Percentiles rank a stretch among this genome's conserved stretches.
Evolutionary conservation across 169 alveolate genomes (phyloP).

Genomic region (Pseudocohnilembus persalinus): DNA sequence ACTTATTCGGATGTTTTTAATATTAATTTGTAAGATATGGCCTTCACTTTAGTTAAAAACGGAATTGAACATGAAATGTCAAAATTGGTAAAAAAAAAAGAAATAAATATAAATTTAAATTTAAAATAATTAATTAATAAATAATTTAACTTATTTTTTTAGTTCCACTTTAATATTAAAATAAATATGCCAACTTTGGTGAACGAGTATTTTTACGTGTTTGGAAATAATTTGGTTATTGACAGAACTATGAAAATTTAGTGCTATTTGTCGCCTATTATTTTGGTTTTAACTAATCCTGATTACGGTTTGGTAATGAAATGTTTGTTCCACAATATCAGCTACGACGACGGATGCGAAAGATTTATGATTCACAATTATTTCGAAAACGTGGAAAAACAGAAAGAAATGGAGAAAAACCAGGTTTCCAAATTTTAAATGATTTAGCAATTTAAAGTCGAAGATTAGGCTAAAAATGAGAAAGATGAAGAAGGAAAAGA

Average conservation of each 20-base stretch:
- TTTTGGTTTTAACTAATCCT: conserved; percentile 27
- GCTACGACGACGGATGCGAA: conserved; percentile 49
- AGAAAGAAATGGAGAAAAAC: conserved; percentile 19
- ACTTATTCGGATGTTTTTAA: conserved; percentile 27
- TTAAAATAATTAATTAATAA: too few species aligned
- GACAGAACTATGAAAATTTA: conserved; percentile 23
- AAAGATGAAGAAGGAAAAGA: background rate
- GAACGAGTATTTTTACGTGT: conserved; percentile 20
- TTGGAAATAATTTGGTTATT: conserved; percentile 1
- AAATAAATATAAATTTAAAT: too few species aligned
- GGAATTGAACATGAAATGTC: conserved; percentile 28
- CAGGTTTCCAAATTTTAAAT: background rate
- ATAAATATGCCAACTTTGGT: conserved; percentile 27
- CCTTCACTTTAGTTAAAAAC: conserved; percentile 15
- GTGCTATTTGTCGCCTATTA: conserved; percentile 33
- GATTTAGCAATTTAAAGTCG: background rate
- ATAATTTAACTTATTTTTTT: too few species aligned
- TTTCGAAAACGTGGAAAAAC: conserved; percentile 19
- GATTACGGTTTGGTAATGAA: conserved; percentile 45
- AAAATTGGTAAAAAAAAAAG: too few species aligned
- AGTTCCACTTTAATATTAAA: conserved; percentile 36
- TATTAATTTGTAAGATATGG: conserved; percentile 24
- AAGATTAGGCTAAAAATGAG: background rate
- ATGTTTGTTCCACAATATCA: conserved; percentile 45
- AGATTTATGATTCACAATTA: conserved; percentile 28